Percentiles rank a stretch among this genome's conserved stretches.
Evolutionary conservation across 805 yeast genomes (phyloP).

Genomic region (Metschnikowia gruessii): DNA sequence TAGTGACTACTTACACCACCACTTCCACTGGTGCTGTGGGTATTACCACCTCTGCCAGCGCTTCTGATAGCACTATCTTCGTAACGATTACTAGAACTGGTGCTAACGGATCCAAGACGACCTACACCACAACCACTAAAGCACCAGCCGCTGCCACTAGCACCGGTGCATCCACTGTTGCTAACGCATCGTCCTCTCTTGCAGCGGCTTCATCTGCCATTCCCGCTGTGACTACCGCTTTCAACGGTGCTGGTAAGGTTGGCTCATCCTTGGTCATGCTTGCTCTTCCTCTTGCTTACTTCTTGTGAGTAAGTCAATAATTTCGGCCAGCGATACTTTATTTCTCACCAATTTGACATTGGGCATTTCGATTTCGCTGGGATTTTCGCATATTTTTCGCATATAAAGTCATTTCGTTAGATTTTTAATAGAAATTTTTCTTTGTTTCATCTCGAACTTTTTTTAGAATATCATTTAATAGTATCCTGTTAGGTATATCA

Average conservation of each 20-base stretch:
- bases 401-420: neutral
- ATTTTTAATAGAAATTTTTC: neutral
- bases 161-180: slow-evolving; percentile 5
- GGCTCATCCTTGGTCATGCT: slow-evolving; percentile 30
- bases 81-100: slow-evolving; percentile 5
- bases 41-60: no score
- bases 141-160: neutral
- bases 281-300: slow-evolving; percentile 36
- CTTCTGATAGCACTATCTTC: neutral
- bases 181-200: no score
- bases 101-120: slow-evolving; percentile 20
- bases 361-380: neutral
- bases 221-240: slow-evolving; percentile 14
- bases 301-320: slow-evolving; percentile 24
- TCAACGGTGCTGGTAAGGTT: slow-evolving; percentile 21
- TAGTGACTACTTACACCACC: no score
- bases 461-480: no score
- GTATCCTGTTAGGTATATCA: no score
- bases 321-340: neutral
- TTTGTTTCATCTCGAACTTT: neutral
- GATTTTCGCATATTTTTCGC: neutral
- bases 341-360: neutral
- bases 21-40: neutral
- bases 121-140: slow-evolving; percentile 6
- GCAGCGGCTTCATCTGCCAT: slow-evolving; percentile 14